phyloP scores from a whole-genome alignment of 768 basidiomycete species.

The Chlorophyllum brunneum region DNA sequence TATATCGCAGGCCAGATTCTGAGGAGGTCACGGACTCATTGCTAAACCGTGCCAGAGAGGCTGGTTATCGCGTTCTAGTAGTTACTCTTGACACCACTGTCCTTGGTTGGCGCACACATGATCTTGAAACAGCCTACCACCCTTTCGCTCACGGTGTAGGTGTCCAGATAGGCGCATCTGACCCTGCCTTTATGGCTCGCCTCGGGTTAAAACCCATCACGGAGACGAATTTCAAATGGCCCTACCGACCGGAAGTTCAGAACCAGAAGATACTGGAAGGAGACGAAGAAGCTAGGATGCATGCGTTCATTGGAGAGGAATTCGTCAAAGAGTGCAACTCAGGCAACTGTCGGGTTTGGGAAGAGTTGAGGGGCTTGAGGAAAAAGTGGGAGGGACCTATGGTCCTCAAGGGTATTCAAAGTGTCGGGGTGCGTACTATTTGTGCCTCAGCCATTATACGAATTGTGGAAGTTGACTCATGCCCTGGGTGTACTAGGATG shows the following conservation, averaged over 20 bases:
- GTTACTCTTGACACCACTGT: conserved; percentile 74
- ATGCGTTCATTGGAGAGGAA: conserved; percentile 46
- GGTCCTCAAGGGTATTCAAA: conserved; percentile 78
- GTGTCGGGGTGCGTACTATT: conserved; percentile 50
- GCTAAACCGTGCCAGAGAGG: conserved; percentile 60
- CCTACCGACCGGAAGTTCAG: conserved; percentile 50
- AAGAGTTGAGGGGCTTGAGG: conserved; percentile 62
- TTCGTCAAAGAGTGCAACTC: conserved; percentile 66
- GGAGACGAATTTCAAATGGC: conserved; percentile 43
- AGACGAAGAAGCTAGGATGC: conserved; percentile 39
- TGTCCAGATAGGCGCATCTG: conserved; percentile 61
- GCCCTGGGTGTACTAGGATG: conserved; percentile 39
- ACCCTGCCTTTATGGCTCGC: conserved; percentile 75
- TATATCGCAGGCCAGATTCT: conserved; percentile 36
- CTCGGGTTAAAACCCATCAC: conserved; percentile 41
- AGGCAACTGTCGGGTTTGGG: conserved; percentile 57
- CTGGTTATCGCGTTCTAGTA: conserved; percentile 67
- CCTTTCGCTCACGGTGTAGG: conserved; percentile 71
- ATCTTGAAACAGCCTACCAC: conserved; percentile 58
- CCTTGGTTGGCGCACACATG: conserved; percentile 76
- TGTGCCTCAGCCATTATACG: background rate
- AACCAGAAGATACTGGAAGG: conserved; percentile 40
- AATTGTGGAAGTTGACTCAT: background rate
- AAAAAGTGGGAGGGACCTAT: conserved; percentile 77
- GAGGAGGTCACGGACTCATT: conserved; percentile 62